phyloP scores from a whole-genome alignment of 495 filamentous ascomycete genomes.

The Halenospora varia region DNA sequence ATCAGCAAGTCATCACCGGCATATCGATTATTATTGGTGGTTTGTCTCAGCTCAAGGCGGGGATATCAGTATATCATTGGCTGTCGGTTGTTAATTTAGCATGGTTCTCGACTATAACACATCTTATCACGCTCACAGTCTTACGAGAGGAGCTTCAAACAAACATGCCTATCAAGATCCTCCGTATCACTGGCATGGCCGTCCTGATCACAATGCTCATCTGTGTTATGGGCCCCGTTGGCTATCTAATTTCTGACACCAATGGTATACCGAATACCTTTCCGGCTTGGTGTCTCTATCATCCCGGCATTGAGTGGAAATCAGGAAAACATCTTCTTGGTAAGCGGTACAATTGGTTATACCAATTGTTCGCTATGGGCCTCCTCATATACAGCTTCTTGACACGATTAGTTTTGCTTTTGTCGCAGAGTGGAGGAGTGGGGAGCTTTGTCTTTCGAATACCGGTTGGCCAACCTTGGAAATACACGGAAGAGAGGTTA shows the following conservation, averaged over 20 bases:
- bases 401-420: not conserved
- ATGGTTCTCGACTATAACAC: not conserved
- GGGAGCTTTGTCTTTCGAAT: not conserved
- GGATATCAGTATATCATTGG: too few relatives aligned
- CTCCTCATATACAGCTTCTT: not conserved
- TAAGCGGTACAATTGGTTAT: not conserved
- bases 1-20: not conserved
- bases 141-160: not conserved
- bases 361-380: not conserved
- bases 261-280: not conserved
- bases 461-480: too few relatives aligned
- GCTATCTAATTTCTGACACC: not conserved
- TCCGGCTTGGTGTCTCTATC: slow-evolving; percentile 6
- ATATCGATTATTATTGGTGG: not conserved
- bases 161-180: not conserved
- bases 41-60: not conserved
- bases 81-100: not conserved
- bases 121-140: not conserved
- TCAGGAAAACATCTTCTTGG: not conserved
- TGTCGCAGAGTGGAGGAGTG: not conserved
- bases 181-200: not conserved
- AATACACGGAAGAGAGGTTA: too few relatives aligned
- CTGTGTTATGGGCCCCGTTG: not conserved
- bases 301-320: not conserved
- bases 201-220: not conserved